Evolutionary conservation across 495 filamentous ascomycete species (phyloP).

Genomic region (Tuber indicum): DNA sequence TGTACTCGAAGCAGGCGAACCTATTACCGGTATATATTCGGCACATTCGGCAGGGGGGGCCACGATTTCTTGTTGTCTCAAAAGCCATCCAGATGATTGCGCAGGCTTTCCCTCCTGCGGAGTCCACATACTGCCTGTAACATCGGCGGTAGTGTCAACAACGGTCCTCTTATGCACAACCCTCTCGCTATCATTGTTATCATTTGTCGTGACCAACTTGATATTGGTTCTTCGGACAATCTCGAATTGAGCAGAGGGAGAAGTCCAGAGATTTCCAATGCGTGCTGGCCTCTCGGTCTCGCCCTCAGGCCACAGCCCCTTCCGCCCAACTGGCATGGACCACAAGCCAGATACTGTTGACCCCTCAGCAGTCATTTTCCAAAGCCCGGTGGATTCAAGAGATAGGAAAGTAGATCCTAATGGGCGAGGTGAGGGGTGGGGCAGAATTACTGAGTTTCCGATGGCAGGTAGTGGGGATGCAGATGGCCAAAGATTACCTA

Average conservation of each 20-base stretch:
- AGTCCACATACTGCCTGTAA: constrained; percentile 21
- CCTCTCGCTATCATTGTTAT: constrained; percentile 2
- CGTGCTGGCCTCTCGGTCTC: neutral
- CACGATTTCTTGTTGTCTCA: constrained; percentile 7
- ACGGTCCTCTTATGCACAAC: constrained; percentile 8
- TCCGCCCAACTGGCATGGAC: neutral
- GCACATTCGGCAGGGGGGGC: neutral
- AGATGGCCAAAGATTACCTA: constrained; percentile 21
- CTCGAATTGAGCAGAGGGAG: neutral
- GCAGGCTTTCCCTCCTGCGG: neutral
- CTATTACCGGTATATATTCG: neutral
- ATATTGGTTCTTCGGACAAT: constrained; percentile 20
- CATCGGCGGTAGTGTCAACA: neutral
- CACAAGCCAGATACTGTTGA: neutral
- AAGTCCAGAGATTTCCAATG: constrained; percentile 15
- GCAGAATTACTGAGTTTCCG: neutral
- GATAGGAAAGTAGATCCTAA: neutral
- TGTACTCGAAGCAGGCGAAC: neutral
- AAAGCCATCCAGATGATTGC: constrained; percentile 13
- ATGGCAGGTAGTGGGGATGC: constrained; percentile 5
- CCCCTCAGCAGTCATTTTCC: neutral
- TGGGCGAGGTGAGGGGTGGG: neutral
- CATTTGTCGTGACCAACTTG: constrained; percentile 6
- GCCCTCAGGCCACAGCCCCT: constrained; percentile 18
- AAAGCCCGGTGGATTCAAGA: constrained; percentile 10